Base-by-base conservation (phyloP, 345 rosid genomes). In the Bretschneidera sinensis region DNA sequence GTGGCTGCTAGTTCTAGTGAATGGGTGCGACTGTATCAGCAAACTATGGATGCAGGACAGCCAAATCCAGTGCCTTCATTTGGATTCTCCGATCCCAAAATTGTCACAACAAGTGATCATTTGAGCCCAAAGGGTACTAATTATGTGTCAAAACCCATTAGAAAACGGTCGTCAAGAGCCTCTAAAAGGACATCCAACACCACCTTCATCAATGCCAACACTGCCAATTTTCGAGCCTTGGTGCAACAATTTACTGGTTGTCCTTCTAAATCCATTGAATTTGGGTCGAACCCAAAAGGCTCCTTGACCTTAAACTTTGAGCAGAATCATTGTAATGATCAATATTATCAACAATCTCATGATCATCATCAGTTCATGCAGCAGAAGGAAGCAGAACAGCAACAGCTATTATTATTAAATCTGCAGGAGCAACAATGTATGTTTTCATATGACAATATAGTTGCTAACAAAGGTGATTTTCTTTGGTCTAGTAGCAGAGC, bases 181-280 rank as follows among this genome's bases (percentile, higher is more conserved):
- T 79, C 91, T 0, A 77, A 61, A 71, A 80, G 62, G 72, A 74
- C 80, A 21, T 84, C 87, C 24, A 69, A 79, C 47, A 84, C 89
- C 7, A 71, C 83, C 56, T 80, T 81, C 51, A 79, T 89, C 51
- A 83, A 75, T 58, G 87, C 91, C 28, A 75, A 74, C 73, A 59
- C 83, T 6, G 65, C 69, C 61, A 86, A 84, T 69, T 89, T 89
- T 51, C 72, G 91, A 54, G 70, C 89, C 5, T 59, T 89, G 57
- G 97, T 89, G 57, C 97, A 86, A 35, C 79, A 83, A 55, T 89
- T 81, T 59, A 89, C 97, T 0, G 96, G 96, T 18, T 83, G 88
- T 48, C 79, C 80, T 19, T 65, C 54, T 15, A 23, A 15, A 24
- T 17, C 60, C 9, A 13, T 21, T 21, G 62, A 72, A 6, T 0